These are phyloP conservation scores for Blakeslea trispora DNA, from an alignment of 371 early-diverging fungal species.

Conservation along the genomic window DNA sequence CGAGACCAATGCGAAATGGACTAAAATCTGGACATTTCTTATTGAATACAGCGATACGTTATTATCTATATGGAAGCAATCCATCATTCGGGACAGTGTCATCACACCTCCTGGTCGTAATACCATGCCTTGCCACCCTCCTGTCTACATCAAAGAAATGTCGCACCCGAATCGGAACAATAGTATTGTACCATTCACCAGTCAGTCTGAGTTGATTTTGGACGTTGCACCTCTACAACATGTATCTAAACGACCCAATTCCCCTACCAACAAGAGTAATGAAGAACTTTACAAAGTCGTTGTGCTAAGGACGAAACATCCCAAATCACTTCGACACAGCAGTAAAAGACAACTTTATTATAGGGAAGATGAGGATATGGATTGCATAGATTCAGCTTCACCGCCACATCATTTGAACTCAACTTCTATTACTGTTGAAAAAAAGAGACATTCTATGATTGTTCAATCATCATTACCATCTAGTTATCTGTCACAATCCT, in stretches of 20 bases:
- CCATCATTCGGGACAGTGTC: constrained; percentile 6
- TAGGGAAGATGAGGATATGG: no score
- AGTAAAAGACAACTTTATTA: background rate
- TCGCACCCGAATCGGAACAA: constrained; percentile 17
- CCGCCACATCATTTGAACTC: no score
- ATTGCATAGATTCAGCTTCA: no score
- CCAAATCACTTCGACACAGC: constrained; percentile 8
- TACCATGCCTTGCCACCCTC: constrained; percentile 22
- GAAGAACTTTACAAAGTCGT: constrained; percentile 19
- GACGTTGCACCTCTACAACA: constrained; percentile 13
- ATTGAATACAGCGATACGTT: constrained; percentile 20
- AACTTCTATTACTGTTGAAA: no score
- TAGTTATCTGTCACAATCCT: background rate
- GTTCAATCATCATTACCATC: background rate
- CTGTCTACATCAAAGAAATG: constrained; percentile 2
- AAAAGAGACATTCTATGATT: background rate
- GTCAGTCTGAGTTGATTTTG: constrained; percentile 14
- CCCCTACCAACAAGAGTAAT: background rate
- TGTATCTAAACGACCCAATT: constrained; percentile 10
- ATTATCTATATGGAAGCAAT: constrained; percentile 17
- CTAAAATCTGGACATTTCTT: constrained; percentile 21
- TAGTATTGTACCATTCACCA: constrained; percentile 3
- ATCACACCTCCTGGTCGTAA: background rate
- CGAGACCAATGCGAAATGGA: constrained; percentile 33
- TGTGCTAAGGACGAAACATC: constrained; percentile 10